Evolutionary conservation across 768 basidiomycete species (phyloP).

Genomic region (Brasilioporus rufonigricans): DNA sequence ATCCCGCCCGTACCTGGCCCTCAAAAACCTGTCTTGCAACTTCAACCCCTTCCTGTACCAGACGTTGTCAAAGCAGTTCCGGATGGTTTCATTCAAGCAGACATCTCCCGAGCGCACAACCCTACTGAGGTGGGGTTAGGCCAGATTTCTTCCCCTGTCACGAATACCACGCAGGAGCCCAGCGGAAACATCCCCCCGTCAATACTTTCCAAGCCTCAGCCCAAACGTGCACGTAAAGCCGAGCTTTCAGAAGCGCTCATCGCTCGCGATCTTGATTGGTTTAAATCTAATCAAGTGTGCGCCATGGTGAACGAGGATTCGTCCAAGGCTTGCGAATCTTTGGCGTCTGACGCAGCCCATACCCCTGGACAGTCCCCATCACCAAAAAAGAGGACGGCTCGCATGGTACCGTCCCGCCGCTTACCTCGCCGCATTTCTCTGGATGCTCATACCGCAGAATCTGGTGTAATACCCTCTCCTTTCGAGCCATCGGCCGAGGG

Average conservation of each 20-base stretch:
- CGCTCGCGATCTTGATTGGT: constrained; percentile 32
- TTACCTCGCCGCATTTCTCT: constrained; percentile 18
- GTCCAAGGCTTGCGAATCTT: background rate
- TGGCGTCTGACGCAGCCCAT: background rate
- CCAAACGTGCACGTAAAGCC: constrained; percentile 23
- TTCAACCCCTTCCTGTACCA: background rate
- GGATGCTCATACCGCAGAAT: background rate
- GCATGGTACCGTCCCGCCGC: constrained; percentile 25
- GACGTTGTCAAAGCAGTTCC: background rate
- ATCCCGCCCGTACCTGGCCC: background rate
- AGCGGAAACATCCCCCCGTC: background rate
- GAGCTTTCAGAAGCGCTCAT: constrained; percentile 24
- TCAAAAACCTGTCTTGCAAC: background rate
- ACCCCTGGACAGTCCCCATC: background rate
- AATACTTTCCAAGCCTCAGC: constrained; percentile 21
- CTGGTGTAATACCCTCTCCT: background rate
- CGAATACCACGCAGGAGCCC: background rate
- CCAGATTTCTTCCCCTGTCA: background rate
- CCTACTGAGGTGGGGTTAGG: background rate
- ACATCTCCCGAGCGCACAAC: background rate
- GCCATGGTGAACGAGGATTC: background rate
- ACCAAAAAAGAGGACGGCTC: constrained; percentile 22
- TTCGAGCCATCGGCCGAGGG: background rate
- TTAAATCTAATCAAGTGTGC: constrained; percentile 15
- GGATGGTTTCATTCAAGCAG: background rate